Conservation (phyloP, 2,329 filamentous ascomycete species). For the Fusarium ramigenum region DNA sequence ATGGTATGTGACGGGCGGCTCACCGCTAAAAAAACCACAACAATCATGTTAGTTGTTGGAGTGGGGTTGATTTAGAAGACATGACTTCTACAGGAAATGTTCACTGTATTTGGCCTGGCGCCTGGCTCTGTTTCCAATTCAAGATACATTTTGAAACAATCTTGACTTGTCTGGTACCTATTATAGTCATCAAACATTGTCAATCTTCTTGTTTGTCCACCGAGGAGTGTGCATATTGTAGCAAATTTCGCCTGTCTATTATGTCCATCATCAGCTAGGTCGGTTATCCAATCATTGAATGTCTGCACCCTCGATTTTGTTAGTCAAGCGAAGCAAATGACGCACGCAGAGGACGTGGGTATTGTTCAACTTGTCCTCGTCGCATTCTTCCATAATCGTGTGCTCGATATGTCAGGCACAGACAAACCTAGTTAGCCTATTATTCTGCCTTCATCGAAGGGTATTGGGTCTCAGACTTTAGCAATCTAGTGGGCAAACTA, state of each 20-base stretch:
- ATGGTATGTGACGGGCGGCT: constrained; percentile 3
- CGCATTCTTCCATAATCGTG: background rate
- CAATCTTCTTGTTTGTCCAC: background rate
- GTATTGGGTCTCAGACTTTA: background rate
- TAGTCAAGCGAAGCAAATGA: constrained; percentile 19
- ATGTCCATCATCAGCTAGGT: constrained; percentile 4
- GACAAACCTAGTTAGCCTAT: background rate
- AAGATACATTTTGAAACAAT: constrained; percentile 21
- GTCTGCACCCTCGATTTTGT: constrained; percentile 26
- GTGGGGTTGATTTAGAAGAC: constrained; percentile 1
- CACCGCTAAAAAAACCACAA: constrained; percentile 33
- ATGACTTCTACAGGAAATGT: constrained; percentile 15
- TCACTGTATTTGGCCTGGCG: background rate
- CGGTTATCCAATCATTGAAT: constrained; percentile 11
- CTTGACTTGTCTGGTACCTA: constrained; percentile 2
- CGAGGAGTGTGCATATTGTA: constrained; percentile 32
- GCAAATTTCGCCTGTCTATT: background rate
- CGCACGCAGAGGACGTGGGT: constrained; percentile 1
- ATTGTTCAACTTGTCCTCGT: background rate
- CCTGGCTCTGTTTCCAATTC: constrained; percentile 24
- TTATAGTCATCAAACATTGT: background rate
- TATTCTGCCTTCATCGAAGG: background rate
- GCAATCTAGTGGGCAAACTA: background rate
- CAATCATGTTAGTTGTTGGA: constrained; percentile 5
- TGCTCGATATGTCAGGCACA: background rate